phyloP scores from a whole-genome alignment of 116 monocot species.

The Trichopus zeylanicus region DNA sequence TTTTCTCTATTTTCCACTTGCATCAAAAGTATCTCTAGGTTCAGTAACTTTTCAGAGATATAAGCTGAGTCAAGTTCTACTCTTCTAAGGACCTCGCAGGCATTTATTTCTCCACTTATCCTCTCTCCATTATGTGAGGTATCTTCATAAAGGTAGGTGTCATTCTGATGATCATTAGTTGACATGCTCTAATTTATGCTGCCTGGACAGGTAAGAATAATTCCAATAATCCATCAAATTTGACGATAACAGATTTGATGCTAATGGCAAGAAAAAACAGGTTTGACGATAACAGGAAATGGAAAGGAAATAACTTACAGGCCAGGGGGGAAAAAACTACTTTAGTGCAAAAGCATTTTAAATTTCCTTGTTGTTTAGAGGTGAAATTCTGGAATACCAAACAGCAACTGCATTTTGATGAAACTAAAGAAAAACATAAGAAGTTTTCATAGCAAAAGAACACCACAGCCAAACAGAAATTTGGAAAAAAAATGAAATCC shows the following conservation, averaged over 20 bases:
- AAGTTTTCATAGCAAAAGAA: too few species aligned
- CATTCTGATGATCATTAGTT: slow-evolving; percentile 18
- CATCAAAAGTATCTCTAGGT: slow-evolving; percentile 74
- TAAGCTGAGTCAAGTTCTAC: slow-evolving; percentile 66
- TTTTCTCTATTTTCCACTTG: slow-evolving; percentile 31
- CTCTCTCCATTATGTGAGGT: slow-evolving; percentile 21
- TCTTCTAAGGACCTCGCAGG: slow-evolving; percentile 34
- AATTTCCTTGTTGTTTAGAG: background rate
- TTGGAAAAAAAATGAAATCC: too few species aligned
- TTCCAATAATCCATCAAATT: background rate
- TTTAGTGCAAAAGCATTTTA: too few species aligned
- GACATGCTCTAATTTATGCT: slow-evolving; percentile 17
- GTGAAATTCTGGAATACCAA: background rate
- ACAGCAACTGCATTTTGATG: too few species aligned
- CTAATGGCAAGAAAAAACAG: background rate
- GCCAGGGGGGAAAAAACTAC: background rate
- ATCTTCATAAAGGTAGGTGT: slow-evolving; percentile 8
- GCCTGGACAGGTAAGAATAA: background rate
- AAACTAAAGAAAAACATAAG: too few species aligned
- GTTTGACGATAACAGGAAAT: background rate
- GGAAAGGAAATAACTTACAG: background rate
- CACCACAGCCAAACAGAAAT: too few species aligned
- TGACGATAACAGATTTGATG: too few species aligned
- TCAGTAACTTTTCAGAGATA: slow-evolving; percentile 72
- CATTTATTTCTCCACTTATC: slow-evolving; percentile 13